Evolutionary conservation across 2,329 filamentous ascomycete genomes (phyloP).

Genomic region (Calonectria leucothoes): DNA sequence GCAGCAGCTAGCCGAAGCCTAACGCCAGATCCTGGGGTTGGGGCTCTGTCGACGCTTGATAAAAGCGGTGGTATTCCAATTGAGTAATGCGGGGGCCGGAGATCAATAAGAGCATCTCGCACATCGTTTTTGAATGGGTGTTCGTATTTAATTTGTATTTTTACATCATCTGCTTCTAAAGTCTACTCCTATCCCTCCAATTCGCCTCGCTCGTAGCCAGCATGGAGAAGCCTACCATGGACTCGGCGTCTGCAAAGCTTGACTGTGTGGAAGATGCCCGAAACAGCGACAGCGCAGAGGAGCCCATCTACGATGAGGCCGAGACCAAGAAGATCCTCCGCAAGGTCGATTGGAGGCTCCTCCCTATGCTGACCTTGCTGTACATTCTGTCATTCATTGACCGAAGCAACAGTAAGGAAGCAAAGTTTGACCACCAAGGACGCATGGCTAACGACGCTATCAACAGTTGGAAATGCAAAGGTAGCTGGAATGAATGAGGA

Average conservation of each 20-base stretch:
- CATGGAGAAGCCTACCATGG: background rate
- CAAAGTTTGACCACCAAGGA: fast-evolving
- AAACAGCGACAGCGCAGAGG: background rate
- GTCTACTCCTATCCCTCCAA: background rate
- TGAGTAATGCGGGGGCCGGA: background rate
- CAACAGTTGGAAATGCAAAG: constrained; percentile 6
- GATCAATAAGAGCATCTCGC: background rate
- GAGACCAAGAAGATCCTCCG: background rate
- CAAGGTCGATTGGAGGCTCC: background rate
- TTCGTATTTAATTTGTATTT: background rate
- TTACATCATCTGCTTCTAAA: background rate
- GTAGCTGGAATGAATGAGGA: background rate
- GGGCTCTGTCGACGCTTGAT: background rate
- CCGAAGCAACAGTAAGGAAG: background rate
- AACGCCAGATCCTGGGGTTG: background rate
- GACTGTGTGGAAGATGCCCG: background rate
- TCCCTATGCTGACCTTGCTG: background rate
- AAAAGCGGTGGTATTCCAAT: background rate
- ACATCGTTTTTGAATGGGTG: background rate
- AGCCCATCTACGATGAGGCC: background rate
- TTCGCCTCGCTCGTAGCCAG: background rate
- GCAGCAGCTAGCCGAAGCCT: background rate
- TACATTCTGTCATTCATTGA: background rate
- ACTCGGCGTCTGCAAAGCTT: background rate
- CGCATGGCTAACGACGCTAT: background rate